Conservation (phyloP, 208 protist species). For the Crithidia fasciculata region DNA sequence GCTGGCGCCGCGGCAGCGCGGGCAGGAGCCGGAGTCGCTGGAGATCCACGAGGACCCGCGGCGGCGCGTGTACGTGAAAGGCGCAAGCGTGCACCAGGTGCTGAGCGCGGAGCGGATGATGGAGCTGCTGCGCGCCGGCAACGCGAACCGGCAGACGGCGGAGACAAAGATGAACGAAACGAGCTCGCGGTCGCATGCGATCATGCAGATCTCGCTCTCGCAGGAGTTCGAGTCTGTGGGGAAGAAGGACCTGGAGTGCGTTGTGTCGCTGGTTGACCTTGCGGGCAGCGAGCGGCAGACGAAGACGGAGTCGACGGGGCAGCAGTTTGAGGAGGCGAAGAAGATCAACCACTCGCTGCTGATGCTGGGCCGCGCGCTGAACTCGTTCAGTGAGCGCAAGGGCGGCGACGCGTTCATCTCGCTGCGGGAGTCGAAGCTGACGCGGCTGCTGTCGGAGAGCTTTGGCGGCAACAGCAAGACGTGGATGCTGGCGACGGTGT, state of each 20-base stretch:
- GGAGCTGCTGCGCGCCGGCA: slow-evolving; percentile 67
- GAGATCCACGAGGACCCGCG: slow-evolving; percentile 71
- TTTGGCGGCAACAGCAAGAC: slow-evolving; percentile 94
- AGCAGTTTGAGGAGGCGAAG: slow-evolving; percentile 88
- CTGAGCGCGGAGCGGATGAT: slow-evolving; percentile 66
- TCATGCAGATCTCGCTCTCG: slow-evolving; percentile 81
- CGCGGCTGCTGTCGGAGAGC: slow-evolving; percentile 87
- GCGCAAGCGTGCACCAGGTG: slow-evolving; percentile 75
- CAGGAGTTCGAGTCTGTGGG: slow-evolving; percentile 63
- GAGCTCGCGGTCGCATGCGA: slow-evolving; percentile 83
- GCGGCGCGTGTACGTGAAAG: slow-evolving; percentile 67
- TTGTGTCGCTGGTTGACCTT: slow-evolving; percentile 83
- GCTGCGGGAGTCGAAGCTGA: slow-evolving; percentile 91
- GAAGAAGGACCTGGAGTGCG: slow-evolving; percentile 58
- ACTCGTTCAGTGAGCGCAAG: slow-evolving; percentile 83
- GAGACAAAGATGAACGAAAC: slow-evolving; percentile 89
- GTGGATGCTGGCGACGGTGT: slow-evolving; percentile 92
- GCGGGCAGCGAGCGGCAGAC: slow-evolving; percentile 86
- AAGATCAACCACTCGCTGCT: slow-evolving; percentile 91
- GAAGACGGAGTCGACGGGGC: slow-evolving; percentile 79
- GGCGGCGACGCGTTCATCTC: slow-evolving; percentile 70
- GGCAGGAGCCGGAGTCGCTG: slow-evolving; percentile 78
- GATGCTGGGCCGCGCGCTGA: slow-evolving; percentile 86
- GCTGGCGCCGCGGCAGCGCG: slow-evolving; percentile 57
- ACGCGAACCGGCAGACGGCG: slow-evolving; percentile 72